Evolutionary conservation across 495 filamentous ascomycete species (phyloP).

Genomic region (Aspergillus ostianus): DNA sequence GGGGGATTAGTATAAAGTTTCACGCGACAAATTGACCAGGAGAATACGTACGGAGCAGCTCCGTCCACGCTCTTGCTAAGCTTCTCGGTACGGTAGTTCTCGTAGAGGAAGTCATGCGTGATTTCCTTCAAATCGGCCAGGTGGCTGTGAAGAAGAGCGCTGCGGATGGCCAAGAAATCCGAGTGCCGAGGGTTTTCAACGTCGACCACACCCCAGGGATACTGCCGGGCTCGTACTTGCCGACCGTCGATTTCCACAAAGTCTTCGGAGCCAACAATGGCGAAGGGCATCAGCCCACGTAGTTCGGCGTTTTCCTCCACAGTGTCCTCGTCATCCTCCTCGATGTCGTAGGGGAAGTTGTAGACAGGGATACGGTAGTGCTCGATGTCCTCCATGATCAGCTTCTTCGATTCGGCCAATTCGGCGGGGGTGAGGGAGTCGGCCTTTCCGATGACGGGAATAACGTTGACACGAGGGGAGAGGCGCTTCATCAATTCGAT

Average conservation of each 20-base stretch:
- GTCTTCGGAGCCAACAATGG: slow-evolving; percentile 96
- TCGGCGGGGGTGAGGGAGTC: slow-evolving; percentile 95
- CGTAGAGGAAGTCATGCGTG: slow-evolving; percentile 98
- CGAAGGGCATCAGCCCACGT: slow-evolving; percentile 95
- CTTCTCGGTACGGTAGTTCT: slow-evolving; percentile 99
- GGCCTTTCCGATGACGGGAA: slow-evolving; percentile 97
- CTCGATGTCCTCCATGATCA: slow-evolving; percentile 99
- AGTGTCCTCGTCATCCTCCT: slow-evolving; percentile 98
- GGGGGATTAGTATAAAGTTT: slow-evolving; percentile 26
- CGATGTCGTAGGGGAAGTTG: slow-evolving; percentile 99
- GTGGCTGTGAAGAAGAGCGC: slow-evolving; percentile 94
- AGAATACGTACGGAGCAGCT: slow-evolving; percentile 70
- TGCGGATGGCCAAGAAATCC: slow-evolving; percentile 96
- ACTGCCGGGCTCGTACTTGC: slow-evolving; percentile 90
- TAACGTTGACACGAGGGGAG: slow-evolving; percentile 96
- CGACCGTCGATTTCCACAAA: slow-evolving; percentile 89
- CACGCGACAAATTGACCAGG: neutral
- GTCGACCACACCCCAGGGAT: slow-evolving; percentile 98
- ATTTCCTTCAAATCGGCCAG: slow-evolving; percentile 98
- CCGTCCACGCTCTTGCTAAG: slow-evolving; percentile 98
- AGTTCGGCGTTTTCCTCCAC: slow-evolving; percentile 98
- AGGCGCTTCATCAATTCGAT: slow-evolving; percentile 99
- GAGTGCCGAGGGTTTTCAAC: slow-evolving; percentile 99
- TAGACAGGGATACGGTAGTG: slow-evolving; percentile 99
- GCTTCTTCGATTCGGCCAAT: slow-evolving; percentile 97